A percentile compares a stretch with the other conserved stretches of the same genome.
phyloP scores from a whole-genome alignment of 768 basidiomycete species.

The Suillus subalutaceus region DNA sequence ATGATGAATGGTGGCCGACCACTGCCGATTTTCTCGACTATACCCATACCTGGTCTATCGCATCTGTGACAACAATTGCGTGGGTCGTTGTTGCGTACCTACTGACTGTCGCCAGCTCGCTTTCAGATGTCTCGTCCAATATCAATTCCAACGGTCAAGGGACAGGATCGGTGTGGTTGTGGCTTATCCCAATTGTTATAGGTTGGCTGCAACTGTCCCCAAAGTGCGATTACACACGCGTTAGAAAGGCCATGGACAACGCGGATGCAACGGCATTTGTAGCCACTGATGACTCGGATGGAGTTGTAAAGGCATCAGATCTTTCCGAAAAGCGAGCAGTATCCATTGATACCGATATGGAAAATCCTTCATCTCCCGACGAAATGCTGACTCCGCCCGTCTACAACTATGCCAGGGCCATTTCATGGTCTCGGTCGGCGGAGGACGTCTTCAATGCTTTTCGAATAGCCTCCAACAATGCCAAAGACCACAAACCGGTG shows the following conservation, averaged over 20 bases:
- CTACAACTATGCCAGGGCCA: slow-evolving; percentile 27
- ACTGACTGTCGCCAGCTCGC: slow-evolving; percentile 39
- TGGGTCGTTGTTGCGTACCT: slow-evolving; percentile 50
- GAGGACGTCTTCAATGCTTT: slow-evolving; percentile 6
- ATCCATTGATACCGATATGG: neutral
- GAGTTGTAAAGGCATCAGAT: neutral
- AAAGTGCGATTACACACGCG: slow-evolving; percentile 38
- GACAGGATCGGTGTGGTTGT: slow-evolving; percentile 45
- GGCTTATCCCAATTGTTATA: slow-evolving; percentile 43
- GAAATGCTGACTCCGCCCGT: slow-evolving; percentile 27
- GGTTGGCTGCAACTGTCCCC: slow-evolving; percentile 46
- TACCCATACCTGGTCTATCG: slow-evolving; percentile 42
- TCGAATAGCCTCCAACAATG: slow-evolving; percentile 15
- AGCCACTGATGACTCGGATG: slow-evolving; percentile 16
- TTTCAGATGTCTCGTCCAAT: slow-evolving; percentile 18
- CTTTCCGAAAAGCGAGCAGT: slow-evolving; percentile 6
- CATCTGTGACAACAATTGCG: slow-evolving; percentile 41
- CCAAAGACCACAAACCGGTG: slow-evolving; percentile 10
- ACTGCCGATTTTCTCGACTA: slow-evolving; percentile 38
- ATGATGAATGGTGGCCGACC: slow-evolving; percentile 45
- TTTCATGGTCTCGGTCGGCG: slow-evolving; percentile 24
- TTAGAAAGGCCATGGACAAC: slow-evolving; percentile 29
- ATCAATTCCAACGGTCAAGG: slow-evolving; percentile 40
- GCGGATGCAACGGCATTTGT: slow-evolving; percentile 34
- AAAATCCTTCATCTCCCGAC: slow-evolving; percentile 23